These are phyloP conservation scores for Dimargaris xerosporica DNA, from an alignment of 192 early-diverging fungal species.

Conservation along the genomic window DNA sequence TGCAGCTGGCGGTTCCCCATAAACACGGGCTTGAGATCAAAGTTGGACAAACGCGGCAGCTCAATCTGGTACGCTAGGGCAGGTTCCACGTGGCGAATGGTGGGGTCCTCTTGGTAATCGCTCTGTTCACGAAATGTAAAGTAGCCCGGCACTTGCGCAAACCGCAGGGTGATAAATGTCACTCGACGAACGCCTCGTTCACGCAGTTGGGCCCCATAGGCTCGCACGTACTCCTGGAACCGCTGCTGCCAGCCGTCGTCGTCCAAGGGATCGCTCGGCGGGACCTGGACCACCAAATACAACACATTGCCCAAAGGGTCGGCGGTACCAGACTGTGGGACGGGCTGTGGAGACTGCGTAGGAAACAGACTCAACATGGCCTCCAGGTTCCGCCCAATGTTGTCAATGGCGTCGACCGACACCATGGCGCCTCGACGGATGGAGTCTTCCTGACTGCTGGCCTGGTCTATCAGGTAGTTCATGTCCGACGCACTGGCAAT, in stretches of 20 bases:
- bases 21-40: slow-evolving; percentile 91
- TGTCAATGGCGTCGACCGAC: slow-evolving; percentile 48
- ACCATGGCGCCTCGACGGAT: slow-evolving; percentile 79
- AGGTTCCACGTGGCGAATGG: slow-evolving; percentile 97
- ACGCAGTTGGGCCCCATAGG: slow-evolving; percentile 44
- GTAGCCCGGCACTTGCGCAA: slow-evolving; percentile 74
- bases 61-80: slow-evolving; percentile 96
- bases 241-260: slow-evolving; percentile 52
- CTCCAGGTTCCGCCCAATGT: slow-evolving; percentile 47
- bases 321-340: slow-evolving; percentile 27
- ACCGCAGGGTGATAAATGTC: slow-evolving; percentile 75
- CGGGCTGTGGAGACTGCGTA: slow-evolving; percentile 21
- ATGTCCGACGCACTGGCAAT: slow-evolving; percentile 70
- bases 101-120: slow-evolving; percentile 76
- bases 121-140: slow-evolving; percentile 88
- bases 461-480: slow-evolving; percentile 55
- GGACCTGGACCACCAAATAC: slow-evolving; percentile 64
- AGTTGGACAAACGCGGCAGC: slow-evolving; percentile 79
- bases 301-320: slow-evolving; percentile 59
- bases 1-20: slow-evolving; percentile 90
- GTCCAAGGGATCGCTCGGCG: slow-evolving; percentile 38
- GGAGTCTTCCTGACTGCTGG: slow-evolving; percentile 43
- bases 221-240: slow-evolving; percentile 45
- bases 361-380: slow-evolving; percentile 45
- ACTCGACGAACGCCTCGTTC: slow-evolving; percentile 69